Evolutionary conservation across 2,329 filamentous ascomycete species (phyloP).

Genomic region (Hawksworthiomyces lignivorus): DNA sequence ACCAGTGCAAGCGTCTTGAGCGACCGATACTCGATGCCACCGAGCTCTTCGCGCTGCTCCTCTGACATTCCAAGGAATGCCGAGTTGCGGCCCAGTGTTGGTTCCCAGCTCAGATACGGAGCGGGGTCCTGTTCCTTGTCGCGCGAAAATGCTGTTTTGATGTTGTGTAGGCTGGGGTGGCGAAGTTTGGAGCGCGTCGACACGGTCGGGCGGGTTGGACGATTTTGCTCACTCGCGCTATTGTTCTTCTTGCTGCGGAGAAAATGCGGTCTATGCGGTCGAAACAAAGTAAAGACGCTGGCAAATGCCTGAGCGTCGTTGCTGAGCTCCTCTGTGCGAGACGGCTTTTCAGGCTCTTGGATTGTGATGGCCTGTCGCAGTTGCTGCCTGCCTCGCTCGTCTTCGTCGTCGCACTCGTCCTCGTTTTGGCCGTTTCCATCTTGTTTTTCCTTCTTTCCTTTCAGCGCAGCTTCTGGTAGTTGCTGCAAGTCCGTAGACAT

Average conservation of each 20-base stretch:
- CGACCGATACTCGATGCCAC: slow-evolving; percentile 92
- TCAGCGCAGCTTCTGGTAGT: slow-evolving; percentile 6
- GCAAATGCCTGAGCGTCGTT: slow-evolving; percentile 36
- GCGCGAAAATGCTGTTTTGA: slow-evolving; percentile 49
- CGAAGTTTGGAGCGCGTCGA: slow-evolving; percentile 25
- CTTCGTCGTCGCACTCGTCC: not conserved
- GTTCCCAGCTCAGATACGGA: slow-evolving; percentile 91
- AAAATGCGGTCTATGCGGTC: slow-evolving; percentile 35
- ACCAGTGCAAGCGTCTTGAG: slow-evolving; percentile 78
- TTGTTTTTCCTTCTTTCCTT: not conserved
- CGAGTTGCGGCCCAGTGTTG: slow-evolving; percentile 88
- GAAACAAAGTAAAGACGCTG: slow-evolving; percentile 32
- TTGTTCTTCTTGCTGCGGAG: slow-evolving; percentile 19
- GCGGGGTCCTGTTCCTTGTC: slow-evolving; percentile 49
- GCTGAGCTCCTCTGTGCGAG: slow-evolving; percentile 30
- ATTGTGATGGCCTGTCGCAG: slow-evolving; percentile 55
- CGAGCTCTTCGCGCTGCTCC: slow-evolving; percentile 88
- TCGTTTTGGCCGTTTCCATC: not conserved
- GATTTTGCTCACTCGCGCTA: slow-evolving; percentile 23
- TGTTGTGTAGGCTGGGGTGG: slow-evolving; percentile 49
- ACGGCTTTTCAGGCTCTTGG: slow-evolving; percentile 49
- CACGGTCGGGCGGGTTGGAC: slow-evolving; percentile 21
- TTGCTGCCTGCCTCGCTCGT: not conserved
- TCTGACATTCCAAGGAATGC: slow-evolving; percentile 82
- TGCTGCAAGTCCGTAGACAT: slow-evolving; percentile 17